Percentiles rank a stretch among this genome's conserved stretches.
These are phyloP conservation scores for Asterella californica DNA, from an alignment of 225 moss, liverwort and hornwort genomes.

Conservation along the genomic window DNA sequence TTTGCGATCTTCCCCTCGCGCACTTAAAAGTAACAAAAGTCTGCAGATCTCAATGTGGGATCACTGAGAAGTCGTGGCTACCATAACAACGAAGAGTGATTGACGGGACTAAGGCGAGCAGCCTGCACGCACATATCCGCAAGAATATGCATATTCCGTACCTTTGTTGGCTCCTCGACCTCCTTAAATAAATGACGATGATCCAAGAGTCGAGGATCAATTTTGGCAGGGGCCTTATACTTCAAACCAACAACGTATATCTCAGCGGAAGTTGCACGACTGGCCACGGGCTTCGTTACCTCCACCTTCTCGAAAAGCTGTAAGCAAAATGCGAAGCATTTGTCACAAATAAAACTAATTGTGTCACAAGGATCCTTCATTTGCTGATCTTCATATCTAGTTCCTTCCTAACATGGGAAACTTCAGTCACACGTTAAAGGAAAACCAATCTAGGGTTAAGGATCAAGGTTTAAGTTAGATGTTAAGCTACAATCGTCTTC, in stretches of 20 bases:
- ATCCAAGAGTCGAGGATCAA: conserved; percentile 91
- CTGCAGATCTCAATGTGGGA: too few species aligned
- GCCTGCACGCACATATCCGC: too few species aligned
- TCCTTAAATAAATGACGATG: conserved; percentile 81
- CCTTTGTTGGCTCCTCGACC: conserved; percentile 76
- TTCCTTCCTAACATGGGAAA: neutral
- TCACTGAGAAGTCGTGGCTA: too few species aligned
- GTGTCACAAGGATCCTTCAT: neutral
- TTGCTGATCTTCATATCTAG: neutral
- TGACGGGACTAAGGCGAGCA: too few species aligned
- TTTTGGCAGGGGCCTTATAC: conserved; percentile 90
- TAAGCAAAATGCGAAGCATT: neutral
- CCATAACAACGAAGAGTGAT: too few species aligned
- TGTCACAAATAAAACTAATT: neutral
- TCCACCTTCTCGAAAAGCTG: conserved; percentile 97
- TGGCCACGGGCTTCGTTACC: conserved; percentile 98
- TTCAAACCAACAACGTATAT: conserved; percentile 89
- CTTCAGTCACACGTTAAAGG: neutral
- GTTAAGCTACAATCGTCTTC: neutral
- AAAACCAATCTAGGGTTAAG: neutral
- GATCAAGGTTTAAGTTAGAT: neutral
- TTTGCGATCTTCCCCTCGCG: neutral
- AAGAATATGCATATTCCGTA: conserved; percentile 10
- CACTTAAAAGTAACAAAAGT: too few species aligned
- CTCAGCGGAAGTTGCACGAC: conserved; percentile 95